phyloP scores from a whole-genome alignment of 1,139 yeast species.

The Hemisphaericaspora xylanilytica region DNA sequence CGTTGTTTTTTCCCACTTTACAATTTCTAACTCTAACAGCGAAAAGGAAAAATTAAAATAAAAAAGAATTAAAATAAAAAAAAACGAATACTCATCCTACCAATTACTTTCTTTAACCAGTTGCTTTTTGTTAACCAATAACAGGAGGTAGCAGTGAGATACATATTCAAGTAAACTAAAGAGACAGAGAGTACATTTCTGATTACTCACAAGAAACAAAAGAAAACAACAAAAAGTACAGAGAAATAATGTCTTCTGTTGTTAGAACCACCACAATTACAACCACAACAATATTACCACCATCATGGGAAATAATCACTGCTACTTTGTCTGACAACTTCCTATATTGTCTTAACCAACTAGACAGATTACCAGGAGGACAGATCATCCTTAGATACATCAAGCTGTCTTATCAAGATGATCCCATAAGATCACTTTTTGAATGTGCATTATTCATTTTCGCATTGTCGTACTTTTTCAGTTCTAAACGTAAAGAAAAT shows the following conservation, averaged over 20 bases:
- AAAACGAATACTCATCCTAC: no score
- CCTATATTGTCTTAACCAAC: conserved; percentile 34
- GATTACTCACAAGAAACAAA: no score
- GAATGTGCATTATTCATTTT: conserved; percentile 79
- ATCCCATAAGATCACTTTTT: conserved; percentile 84
- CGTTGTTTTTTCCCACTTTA: no score
- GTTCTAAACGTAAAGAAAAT: conserved; percentile 77
- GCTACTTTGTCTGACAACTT: conserved; percentile 35
- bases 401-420: conserved; percentile 87
- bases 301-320: conserved; percentile 39
- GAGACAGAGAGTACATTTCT: not conserved
- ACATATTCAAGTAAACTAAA: not conserved
- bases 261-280: conserved; percentile 23
- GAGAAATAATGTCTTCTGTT: conserved; percentile 11
- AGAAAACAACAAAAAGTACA: not conserved
- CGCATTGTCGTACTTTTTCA: conserved; percentile 80
- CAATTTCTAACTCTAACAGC: no score
- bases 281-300: conserved; percentile 32
- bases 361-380: conserved; percentile 74
- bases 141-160: no score
- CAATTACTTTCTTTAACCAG: no score
- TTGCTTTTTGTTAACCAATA: no score
- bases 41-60: no score
- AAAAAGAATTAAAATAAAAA: no score
- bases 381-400: conserved; percentile 71